Conservation (phyloP, 192 early-diverging fungal species). For the Linnemannia elongata region DNA sequence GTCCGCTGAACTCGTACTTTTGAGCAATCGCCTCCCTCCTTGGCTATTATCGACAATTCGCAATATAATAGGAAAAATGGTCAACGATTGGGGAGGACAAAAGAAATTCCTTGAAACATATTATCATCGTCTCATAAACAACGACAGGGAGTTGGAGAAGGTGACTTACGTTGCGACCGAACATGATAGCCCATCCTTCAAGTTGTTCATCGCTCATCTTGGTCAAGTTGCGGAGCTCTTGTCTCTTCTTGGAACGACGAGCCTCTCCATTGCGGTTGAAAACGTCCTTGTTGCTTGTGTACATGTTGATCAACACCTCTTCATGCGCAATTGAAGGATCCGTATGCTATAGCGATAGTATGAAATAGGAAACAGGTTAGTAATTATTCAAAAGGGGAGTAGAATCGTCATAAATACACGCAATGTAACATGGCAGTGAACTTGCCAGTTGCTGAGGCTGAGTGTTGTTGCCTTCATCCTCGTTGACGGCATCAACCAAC, state of each 20-base stretch:
- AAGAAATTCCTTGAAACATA: neutral
- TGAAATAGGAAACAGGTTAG: neutral
- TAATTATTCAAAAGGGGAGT: neutral
- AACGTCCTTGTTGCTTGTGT: constrained; percentile 67
- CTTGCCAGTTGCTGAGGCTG: neutral
- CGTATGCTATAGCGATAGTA: constrained; percentile 6
- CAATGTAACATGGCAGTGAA: neutral
- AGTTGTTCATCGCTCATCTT: constrained; percentile 91
- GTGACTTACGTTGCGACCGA: constrained; percentile 80
- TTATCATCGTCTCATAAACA: neutral
- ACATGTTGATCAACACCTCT: constrained; percentile 71
- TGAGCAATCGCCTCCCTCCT: constrained; percentile 34
- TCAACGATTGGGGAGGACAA: neutral
- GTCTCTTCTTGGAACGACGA: constrained; percentile 74
- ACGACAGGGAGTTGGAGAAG: neutral
- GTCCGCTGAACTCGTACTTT: constrained; percentile 52
- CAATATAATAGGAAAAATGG: neutral
- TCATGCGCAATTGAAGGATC: constrained; percentile 76
- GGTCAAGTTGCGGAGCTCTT: constrained; percentile 72
- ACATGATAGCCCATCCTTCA: constrained; percentile 94
- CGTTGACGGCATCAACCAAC: constrained; percentile 66
- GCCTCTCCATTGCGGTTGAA: constrained; percentile 73
- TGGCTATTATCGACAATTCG: constrained; percentile 16
- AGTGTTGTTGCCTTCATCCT: constrained; percentile 25
- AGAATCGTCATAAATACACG: neutral